These are phyloP conservation scores for Cucurbita moschata DNA, from an alignment of 306 rosid genomes.

Conservation along the genomic window DNA sequence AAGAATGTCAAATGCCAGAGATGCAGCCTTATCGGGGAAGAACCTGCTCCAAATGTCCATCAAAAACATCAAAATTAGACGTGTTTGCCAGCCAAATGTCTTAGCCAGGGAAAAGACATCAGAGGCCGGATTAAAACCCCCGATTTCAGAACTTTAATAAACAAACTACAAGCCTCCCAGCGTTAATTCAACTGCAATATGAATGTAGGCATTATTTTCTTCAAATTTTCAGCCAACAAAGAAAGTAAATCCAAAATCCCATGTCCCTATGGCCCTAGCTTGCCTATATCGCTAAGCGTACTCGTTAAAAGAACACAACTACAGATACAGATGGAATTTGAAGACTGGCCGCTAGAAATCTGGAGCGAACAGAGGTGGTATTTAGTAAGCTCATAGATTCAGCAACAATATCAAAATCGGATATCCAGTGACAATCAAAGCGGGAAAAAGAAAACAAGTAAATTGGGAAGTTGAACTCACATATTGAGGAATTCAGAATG, in stretches of 20 bases:
- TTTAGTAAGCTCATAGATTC: neutral
- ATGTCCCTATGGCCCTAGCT: neutral
- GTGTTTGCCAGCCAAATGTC: neutral
- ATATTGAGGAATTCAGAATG: constrained; percentile 74
- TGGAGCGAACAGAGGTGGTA: neutral
- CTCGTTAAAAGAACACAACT: neutral
- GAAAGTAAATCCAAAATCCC: neutral
- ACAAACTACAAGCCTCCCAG: neutral
- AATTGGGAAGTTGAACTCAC: constrained; percentile 28
- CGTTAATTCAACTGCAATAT: neutral
- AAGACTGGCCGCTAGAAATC: neutral
- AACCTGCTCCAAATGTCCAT: constrained; percentile 40
- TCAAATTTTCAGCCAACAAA: neutral
- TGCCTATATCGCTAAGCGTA: neutral
- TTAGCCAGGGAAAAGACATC: neutral
- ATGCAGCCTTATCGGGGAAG: constrained; percentile 73
- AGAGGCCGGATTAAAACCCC: neutral
- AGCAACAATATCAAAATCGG: neutral
- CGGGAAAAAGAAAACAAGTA: neutral
- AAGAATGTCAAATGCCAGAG: constrained; percentile 50
- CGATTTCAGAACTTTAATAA: neutral
- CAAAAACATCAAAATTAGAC: neutral
- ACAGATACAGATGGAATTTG: neutral
- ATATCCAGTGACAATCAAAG: neutral
- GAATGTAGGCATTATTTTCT: neutral